A percentile compares a stretch with the other conserved stretches of the same genome.
Conservation (phyloP, 176 grass and related monocot genomes). For the Echinochloa phyllopogon region DNA sequence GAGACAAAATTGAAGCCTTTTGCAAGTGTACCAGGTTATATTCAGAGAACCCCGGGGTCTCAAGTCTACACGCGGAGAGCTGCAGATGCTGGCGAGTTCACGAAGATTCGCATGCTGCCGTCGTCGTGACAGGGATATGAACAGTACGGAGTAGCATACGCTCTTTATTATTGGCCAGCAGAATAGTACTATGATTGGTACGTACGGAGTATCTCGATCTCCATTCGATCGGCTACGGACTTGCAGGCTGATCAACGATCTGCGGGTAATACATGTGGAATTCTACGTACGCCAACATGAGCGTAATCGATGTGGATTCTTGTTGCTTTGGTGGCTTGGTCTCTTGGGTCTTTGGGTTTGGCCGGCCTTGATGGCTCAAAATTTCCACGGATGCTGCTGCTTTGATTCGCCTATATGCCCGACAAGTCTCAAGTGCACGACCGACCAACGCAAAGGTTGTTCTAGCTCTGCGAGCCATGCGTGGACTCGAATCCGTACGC, state of each 20-base stretch:
- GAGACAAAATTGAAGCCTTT: not conserved
- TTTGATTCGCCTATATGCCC: not conserved
- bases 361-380: not conserved
- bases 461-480: not conserved
- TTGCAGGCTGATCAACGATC: too few species aligned
- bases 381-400: not conserved
- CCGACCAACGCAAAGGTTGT: not conserved
- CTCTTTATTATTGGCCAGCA: not conserved
- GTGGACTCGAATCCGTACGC: constrained; percentile 5
- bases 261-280: not conserved
- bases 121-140: not conserved
- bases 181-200: not conserved
- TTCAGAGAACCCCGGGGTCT: not conserved
- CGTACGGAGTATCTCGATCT: not conserved
- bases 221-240: too few species aligned
- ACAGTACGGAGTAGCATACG: not conserved
- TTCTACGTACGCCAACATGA: not conserved
- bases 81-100: not conserved
- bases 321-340: not conserved
- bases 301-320: not conserved
- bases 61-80: constrained; percentile 7
- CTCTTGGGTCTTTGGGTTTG: not conserved
- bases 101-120: not conserved
- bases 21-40: too few species aligned
- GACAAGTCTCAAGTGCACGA: not conserved